phyloP scores from a whole-genome alignment of 1,139 yeast species.

The Saccharomyces hybrid region DNA sequence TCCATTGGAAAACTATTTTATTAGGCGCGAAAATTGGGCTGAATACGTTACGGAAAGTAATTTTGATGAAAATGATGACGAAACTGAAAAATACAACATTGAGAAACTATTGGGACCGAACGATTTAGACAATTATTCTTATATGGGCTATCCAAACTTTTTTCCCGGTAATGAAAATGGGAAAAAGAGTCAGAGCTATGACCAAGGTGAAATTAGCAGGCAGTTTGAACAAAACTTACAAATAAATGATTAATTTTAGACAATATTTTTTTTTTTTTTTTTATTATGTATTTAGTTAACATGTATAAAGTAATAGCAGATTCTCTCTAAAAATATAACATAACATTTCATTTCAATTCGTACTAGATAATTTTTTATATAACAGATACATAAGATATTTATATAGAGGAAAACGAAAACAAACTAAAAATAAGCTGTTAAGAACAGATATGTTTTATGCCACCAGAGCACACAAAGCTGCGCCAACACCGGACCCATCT shows the following conservation, averaged over 20 bases:
- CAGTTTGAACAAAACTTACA: not conserved
- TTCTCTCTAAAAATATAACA: not conserved
- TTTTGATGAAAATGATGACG: conserved; percentile 9
- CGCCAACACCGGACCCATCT: conserved; percentile 96
- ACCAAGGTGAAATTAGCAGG: not conserved
- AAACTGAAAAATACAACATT: not conserved
- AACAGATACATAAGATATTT: conserved; percentile 1
- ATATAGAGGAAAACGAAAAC: not conserved
- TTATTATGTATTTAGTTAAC: not conserved
- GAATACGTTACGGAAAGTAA: conserved; percentile 6
- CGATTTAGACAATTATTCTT: not conserved
- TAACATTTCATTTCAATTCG: conserved; percentile 1
- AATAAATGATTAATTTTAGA: not conserved
- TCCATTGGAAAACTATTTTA: conserved; percentile 7
- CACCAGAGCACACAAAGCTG: conserved; percentile 73
- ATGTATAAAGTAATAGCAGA: not conserved
- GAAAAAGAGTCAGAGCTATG: not conserved
- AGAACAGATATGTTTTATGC: conserved; percentile 15
- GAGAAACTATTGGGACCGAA: not conserved
- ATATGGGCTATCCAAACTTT: not conserved
- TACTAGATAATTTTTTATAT: not conserved
- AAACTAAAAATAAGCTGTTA: not conserved
- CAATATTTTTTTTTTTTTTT: conserved; percentile 1
- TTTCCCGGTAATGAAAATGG: not conserved
- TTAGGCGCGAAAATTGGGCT: conserved; percentile 13